Base-by-base conservation (phyloP, 768 basidiomycete species). In the Leccinum incarnatum region DNA sequence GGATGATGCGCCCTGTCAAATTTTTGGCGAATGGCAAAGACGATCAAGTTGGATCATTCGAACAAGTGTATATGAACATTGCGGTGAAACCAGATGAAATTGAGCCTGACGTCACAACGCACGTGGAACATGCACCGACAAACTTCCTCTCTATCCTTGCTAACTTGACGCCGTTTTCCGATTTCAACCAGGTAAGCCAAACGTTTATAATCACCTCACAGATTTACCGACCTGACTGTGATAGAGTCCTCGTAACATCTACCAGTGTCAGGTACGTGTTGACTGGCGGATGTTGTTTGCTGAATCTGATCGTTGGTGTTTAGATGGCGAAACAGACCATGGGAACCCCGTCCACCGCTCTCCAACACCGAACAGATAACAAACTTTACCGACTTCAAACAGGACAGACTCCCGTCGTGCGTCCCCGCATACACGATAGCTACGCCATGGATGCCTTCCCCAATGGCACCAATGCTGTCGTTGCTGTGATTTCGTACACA, bases 301-400 rank as follows among this genome's bases (percentile, higher is more conserved):
- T 40, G 46, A 51, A 25, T 25, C 52, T 64, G 52, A 72, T 29
- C 12, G 17, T 49, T 49, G 15, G 21, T n/a, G 29, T 61, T 55
- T 72, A 98, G 89, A 99, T 99, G 97, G 95, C 95, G 72, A 99
- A 99, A 79, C 97, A 99, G 85, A 91, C 93, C 2, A 99, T 99
- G 97, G 97, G 97, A 27, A 98, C 97, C 19, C 96, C 97, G 2
- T 88, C 94, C 32, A 98, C 95, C 2, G 90, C 94, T 5, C 73
- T 98, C 42, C 83, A 84, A 66, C 93, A 95, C 68, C 84, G 97
- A 59, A 98, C 97, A 10, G 97, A 99, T 76, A 98, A 98, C 79
- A 99, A 98, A 75, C 84, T 98, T 48, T 98, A 98, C 74, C 88
- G 94, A 21, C 81, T 99, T 4, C 96, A 98, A 77, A 89, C 89